Evolutionary conservation across 768 basidiomycete genomes (phyloP), one percentile per base, ranked within the genome.

Genomic region (Epithele typhae): DNA sequence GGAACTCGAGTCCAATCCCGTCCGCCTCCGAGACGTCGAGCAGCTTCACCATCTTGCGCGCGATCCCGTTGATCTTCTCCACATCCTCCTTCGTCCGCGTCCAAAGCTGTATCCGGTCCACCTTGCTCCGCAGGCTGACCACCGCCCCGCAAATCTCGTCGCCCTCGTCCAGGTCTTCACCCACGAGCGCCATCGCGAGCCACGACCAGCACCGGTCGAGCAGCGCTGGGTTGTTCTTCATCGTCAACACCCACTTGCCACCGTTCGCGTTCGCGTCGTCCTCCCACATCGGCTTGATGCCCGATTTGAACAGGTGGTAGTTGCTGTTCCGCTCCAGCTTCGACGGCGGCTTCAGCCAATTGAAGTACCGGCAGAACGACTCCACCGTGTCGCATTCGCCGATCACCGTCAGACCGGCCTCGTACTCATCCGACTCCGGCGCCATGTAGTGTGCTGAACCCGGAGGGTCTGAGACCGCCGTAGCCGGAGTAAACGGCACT

Each of bases 271-370:
- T 96, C 44, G 91, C 88, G 24, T 79, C 79, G 63, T 95, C 93
- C 69, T 95, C 93, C 92, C 92, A 96, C 93, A 96, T 95, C 12
- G 91, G 91, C 61, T 92, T 91, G 72, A 93, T 93, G 15, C 89
- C 89, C 18, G 81, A 75, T 69, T 95, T 95, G 79, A 97, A 96
- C 45, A 97, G 76, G 62, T 97, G 93, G 58, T 95, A 93, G 68
- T 96, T 97, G 37, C 87, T 86, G 68, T 91, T 92, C 58, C 82
- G 82, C 58, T 92, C 88, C 25, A 95, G 79, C 59, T 82, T 79
- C 25, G 89, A 91, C 10, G 93, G 93, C 0, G 87, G 87, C 65
- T 92, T 92, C 52, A 92, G 82, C 90, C 90, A 92, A 68, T 92
- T 92, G 75, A 91, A 88, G 69, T 91, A 90, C 17, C 91, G 81